Conservation (phyloP, 164 flowering plant genomes). For the Macadamia integrifolia region DNA sequence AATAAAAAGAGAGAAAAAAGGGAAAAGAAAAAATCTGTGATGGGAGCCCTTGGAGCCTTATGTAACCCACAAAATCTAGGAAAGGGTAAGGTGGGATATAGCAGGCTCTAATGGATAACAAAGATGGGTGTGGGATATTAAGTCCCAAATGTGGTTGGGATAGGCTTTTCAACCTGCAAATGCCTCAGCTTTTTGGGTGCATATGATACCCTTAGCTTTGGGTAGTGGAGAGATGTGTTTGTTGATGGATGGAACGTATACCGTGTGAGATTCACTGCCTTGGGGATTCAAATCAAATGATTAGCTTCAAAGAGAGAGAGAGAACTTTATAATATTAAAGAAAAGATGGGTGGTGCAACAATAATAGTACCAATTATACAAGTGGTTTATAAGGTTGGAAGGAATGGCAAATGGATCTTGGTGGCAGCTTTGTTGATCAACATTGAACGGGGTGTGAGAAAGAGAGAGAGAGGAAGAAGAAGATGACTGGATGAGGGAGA, state of each 20-base stretch:
- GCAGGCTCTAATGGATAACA: conserved; percentile 8
- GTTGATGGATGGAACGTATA: conserved; percentile 52
- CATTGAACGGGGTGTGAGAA: conserved; percentile 14
- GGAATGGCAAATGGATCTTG: conserved; percentile 30
- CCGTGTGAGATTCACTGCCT: conserved; percentile 27
- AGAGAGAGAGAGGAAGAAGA: conserved; percentile 11
- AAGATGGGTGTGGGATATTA: conserved; percentile 12
- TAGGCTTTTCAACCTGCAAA: conserved; percentile 31
- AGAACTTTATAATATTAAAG: neutral
- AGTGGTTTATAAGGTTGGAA: neutral
- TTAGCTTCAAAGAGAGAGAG: conserved; percentile 28
- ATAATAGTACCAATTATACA: neutral
- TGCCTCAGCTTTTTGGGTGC: conserved; percentile 42
- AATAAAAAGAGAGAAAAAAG: too few relatives aligned
- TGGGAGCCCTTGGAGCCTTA: too few relatives aligned
- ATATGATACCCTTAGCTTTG: conserved; percentile 38
- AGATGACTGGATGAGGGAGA: too few relatives aligned
- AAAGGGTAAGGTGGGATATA: neutral
- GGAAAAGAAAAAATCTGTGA: too few relatives aligned
- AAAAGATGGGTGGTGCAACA: neutral
- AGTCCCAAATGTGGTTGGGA: conserved; percentile 24
- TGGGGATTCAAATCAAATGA: conserved; percentile 48
- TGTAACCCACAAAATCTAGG: too few relatives aligned
- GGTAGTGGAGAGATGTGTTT: conserved; percentile 34
- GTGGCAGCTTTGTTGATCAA: conserved; percentile 41